phyloP scores from a whole-genome alignment of 2,329 filamentous ascomycete species.

The Daldinia eschscholtzii region DNA sequence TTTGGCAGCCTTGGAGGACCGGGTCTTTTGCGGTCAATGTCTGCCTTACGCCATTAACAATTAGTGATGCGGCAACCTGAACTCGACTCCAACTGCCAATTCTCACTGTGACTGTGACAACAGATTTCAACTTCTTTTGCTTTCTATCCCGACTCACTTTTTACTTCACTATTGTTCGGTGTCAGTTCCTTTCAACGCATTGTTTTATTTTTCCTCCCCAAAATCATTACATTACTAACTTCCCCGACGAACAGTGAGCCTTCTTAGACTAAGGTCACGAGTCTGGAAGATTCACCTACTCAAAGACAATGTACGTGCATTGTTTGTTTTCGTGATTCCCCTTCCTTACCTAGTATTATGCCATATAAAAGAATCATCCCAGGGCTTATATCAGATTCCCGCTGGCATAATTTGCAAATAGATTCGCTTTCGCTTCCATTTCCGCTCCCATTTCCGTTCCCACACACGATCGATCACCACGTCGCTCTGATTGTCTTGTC shows the following conservation, averaged over 20 bases:
- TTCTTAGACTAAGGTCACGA: constrained; percentile 13
- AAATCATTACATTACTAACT: constrained; percentile 7
- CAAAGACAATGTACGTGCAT: constrained; percentile 19
- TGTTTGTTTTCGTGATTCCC: neutral
- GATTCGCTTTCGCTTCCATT: neutral
- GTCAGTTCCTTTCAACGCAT: neutral
- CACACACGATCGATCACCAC: neutral
- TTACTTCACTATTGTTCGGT: neutral
- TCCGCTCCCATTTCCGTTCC: neutral
- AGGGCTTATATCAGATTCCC: neutral
- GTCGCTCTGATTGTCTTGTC: constrained; percentile 2
- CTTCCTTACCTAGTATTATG: neutral
- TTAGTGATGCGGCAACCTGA: constrained; percentile 32
- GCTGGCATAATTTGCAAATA: neutral
- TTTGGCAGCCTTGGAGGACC: constrained; percentile 6
- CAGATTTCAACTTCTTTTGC: constrained; percentile 17
- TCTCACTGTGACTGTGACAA: constrained; percentile 22
- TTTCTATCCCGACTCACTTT: constrained; percentile 2
- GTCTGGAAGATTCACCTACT: constrained; percentile 26
- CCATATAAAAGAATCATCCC: neutral
- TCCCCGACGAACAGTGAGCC: neutral
- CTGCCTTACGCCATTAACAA: constrained; percentile 22
- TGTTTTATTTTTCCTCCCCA: neutral
- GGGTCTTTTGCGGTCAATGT: constrained; percentile 13
- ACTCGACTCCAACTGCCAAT: constrained; percentile 24